Base-by-base conservation (phyloP, 768 basidiomycete species). In the Crepidotus variabilis region DNA sequence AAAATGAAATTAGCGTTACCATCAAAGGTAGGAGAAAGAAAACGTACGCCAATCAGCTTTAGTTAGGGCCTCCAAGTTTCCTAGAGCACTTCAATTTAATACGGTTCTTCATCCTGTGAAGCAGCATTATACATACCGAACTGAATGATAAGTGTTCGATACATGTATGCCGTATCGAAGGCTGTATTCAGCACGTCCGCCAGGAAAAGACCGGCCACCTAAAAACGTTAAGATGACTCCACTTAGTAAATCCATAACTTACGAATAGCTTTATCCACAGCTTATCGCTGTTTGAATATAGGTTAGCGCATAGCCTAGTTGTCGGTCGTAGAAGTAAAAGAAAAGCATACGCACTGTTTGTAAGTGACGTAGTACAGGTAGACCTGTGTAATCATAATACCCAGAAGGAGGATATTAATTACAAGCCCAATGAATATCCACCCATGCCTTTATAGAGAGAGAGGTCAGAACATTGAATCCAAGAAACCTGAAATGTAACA, bases 311-410 rank as follows among this genome's bases (percentile, higher is more conserved):
- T n/a, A n/a, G 11, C 10, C 22, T 21, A 8, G 6, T n/a, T 48
- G 13, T n/a, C n/a, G 28, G 28, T 28, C 1, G 13, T 11, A 32
- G 14, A 6, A 8, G 4, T 4, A 3, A 7, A 20, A 22, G 24
- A 20, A 13, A n/a, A 8, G 14, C 11, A 43, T 10, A 55, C 53
- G 48, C 18, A 58, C 57, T 28, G 52, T 47, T 60, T 56, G 36
- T 60, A 60, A 14, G 55, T 51, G n/a, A 50, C 56, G 22, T 52
- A 57, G 39, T 60, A 60, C 2, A 60, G 39, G 47, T 60, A 60
- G 21, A 57, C 51, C 51, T 60, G 59, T 16, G 59, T 53, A 18
- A 60, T 54, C 59, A 60, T 60, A 43, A 60, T 50, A 14, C 59
- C 59, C 24, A 57, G 47, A 7, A 60, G 51, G n/a, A 60, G 46